Base-by-base conservation (phyloP, 352 stramenopile species). In the Pythium insidiosum region DNA sequence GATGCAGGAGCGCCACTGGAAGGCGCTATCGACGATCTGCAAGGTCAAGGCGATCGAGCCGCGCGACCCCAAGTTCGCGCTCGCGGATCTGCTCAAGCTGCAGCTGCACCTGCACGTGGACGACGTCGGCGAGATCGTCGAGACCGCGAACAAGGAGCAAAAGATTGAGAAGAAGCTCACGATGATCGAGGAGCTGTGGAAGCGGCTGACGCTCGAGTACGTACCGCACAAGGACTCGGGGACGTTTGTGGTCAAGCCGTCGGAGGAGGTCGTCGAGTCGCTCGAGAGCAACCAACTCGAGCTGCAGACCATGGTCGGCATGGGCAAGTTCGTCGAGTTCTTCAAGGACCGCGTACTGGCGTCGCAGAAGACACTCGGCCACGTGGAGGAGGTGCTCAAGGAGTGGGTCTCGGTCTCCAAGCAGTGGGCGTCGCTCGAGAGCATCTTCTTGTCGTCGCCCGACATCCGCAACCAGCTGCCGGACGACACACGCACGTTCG, bases 1-100 rank as follows among this genome's bases (percentile, higher is more conserved):
- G 21, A 97, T 98, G 73, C 83, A 96, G 43, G 65, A 94, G 37
- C 84, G 94, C 4, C 94, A 98, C 66, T 98, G 94, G 94, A 84
- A 88, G 50, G 79, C 73, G 10, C 50, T 97, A 7, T 90, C 86
- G 10, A 58, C 51, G 3, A 86, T 92, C 29, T 92, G 79, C 33
- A 82, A 90, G 22, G 80, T 92, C n/a, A 92, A 94, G 41, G 73
- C 77, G 0, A 94, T 94, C 25, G 77, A 89, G 13, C 78, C 79
- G 1, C 87, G 87, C 28, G 77, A 91, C 31, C 66, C 75, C 0
- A 92, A 91, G 38, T 87, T 94, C 39, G 84, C 54, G 18, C 65
- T 94, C n/a, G 82, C 77, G 0, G 82, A 94, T 43, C 47, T 94
- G 7, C 62, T 92, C 18, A 91, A 92, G 60, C 66, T 94, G 5